These are phyloP conservation scores for Polytrichum commune DNA, from an alignment of 225 moss, liverwort and hornwort species.

Conservation along the genomic window DNA sequence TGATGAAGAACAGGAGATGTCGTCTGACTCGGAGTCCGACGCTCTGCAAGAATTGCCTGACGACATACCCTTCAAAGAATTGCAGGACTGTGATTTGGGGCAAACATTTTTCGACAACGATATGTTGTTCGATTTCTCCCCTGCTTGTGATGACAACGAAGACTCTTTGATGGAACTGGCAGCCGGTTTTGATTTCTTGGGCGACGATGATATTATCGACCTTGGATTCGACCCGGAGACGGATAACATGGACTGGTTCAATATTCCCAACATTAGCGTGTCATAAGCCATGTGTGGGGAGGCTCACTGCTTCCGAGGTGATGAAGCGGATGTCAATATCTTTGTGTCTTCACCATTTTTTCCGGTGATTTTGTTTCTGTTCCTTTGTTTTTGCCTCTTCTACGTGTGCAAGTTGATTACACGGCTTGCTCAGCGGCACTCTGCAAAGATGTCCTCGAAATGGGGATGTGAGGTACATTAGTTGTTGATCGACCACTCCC, in stretches of 20 bases:
- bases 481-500: neutral
- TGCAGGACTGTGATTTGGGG: constrained; percentile 12
- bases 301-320: too few species aligned
- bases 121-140: constrained; percentile 48
- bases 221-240: constrained; percentile 19
- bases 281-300: neutral
- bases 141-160: constrained; percentile 19
- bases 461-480: constrained; percentile 11
- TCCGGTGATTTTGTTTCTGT: neutral
- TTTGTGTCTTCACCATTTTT: neutral
- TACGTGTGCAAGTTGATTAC: neutral
- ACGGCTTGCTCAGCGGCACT: constrained; percentile 1
- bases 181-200: constrained; percentile 46
- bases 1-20: neutral
- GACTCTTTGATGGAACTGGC: constrained; percentile 28
- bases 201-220: constrained; percentile 38
- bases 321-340: neutral
- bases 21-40: neutral
- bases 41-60: neutral
- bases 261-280: constrained; percentile 18
- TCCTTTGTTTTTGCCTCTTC: neutral
- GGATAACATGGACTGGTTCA: constrained; percentile 47
- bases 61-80: neutral
- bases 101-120: constrained; percentile 34
- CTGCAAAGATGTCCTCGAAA: constrained; percentile 5